Base-by-base conservation (phyloP, 768 basidiomycete genomes). In the Rhodotorula kratochvilovae region DNA sequence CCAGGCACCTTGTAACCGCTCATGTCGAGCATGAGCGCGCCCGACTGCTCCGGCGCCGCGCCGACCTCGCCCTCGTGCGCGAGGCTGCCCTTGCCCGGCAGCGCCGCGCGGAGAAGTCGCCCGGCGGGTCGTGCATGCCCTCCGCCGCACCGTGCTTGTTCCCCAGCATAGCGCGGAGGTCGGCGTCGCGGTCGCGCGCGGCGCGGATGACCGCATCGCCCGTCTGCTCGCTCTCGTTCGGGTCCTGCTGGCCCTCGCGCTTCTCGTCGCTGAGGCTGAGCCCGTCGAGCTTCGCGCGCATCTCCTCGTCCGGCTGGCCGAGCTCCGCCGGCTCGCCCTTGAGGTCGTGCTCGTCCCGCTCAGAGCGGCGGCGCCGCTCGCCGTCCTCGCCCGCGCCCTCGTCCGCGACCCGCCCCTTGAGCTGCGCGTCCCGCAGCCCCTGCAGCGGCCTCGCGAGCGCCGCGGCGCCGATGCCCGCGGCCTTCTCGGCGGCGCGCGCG, bases 11-110 rank as follows among this genome's bases (percentile, higher is more conserved):
- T 89, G 79, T 95, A 95, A 1, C 92, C 92, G 63, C 87, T 86
- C 77, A 87, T 86, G 76, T 96, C 92, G 43, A 94, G 83, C 25
- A 90, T 88, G 59, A 93, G 83, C 73, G 88, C 69, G 13, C 73
- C 73, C 33, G 55, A 59, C 36, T 68, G 48, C 39, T 71, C 73
- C 3, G 70, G 69, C 11, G 69, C 57, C n/a, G 62, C 61, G 42
- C 39, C 61, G 25, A 60, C 29, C 23, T 67, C 55, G 16, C 55
- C 55, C 19, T 56, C 66, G 36, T 66, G 59, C 3, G 36, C 69
- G 4, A 45, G 27, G n/a, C 63, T 13, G 39, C 39, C 39, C 39
- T 39, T 39, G 8, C 43, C 13, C 33, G 29, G 13, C 43, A 8
- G 19, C 63, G 42, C 2, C 58, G 29, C 33, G 58, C 43, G 21